These are phyloP conservation scores for Mycena crocata DNA, from an alignment of 768 basidiomycete species.

Conservation along the genomic window DNA sequence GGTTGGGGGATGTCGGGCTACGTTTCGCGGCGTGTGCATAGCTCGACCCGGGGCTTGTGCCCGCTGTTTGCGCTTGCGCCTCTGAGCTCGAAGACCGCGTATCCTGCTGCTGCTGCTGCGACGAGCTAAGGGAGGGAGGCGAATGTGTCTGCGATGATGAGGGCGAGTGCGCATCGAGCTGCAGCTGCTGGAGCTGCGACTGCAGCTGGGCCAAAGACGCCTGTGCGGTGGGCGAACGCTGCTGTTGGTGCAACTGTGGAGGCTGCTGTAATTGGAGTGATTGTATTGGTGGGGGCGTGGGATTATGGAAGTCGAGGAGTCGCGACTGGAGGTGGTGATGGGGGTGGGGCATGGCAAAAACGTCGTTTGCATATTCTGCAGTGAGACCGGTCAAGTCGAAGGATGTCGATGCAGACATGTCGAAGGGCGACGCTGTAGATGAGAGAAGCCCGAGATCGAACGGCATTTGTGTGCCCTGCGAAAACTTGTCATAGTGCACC, in stretches of 20 bases:
- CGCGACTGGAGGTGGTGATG: constrained; percentile 22
- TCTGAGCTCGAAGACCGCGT: not conserved
- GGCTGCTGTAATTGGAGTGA: constrained; percentile 58
- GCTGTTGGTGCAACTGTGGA: too few species aligned
- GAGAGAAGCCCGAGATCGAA: constrained; percentile 35
- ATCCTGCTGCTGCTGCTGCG: not conserved
- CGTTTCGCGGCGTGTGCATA: too few species aligned
- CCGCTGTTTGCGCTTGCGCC: not conserved
- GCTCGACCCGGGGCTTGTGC: too few species aligned
- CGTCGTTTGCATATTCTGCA: constrained; percentile 9
- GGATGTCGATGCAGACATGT: constrained; percentile 1
- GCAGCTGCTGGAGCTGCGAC: constrained; percentile 21
- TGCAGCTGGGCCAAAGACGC: constrained; percentile 19
- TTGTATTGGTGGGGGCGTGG: constrained; percentile 18
- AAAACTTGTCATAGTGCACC: constrained; percentile 92
- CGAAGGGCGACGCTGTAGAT: not conserved
- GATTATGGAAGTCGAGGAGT: constrained; percentile 23
- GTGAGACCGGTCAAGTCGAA: constrained; percentile 19
- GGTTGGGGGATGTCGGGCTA: constrained; percentile 35
- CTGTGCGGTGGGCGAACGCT: constrained; percentile 32
- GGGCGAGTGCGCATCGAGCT: constrained; percentile 7
- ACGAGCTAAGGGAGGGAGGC: too few species aligned
- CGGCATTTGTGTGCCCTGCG: constrained; percentile 48
- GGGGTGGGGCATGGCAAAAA: constrained; percentile 15
- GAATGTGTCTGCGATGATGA: not conserved